Base-by-base conservation (phyloP, 768 basidiomycete species). In the Xerocomus potaroensis region DNA sequence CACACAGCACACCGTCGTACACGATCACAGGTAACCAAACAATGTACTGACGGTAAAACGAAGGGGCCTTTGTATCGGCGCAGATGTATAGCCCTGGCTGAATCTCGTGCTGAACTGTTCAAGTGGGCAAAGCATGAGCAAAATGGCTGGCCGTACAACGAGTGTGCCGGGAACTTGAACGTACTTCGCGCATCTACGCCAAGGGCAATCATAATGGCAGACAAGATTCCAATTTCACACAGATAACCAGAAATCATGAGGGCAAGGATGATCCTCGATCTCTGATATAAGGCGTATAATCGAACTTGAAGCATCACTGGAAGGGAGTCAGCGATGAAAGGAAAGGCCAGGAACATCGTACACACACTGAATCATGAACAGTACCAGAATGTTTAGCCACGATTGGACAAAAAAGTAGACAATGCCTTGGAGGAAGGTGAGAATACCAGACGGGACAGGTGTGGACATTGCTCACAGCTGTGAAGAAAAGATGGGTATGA, bases 401-500 rank as follows among this genome's bases (percentile, higher is more conserved):
- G 39, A 15, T 9, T 47, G 49, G 23, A 47, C 19, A 21, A 39
- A 34, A 36, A 55, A 47, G 39, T 47, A 47, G 3, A 14, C 21
- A 14, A 45, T n/a, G 39, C 57, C 57, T 58, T 47, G 21, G 14
- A n/a, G 26, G 30, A 32, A 14, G 30, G 19, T 48, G 22, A 44
- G 50, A 33, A 6, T 14, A 4, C 22, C 8, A 18, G 23, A 35
- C 4, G 21, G 10, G 34, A 16, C 2, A 34, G 2, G 23, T 5
- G 14, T 18, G 43, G 3, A 35, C n/a, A 8, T 18, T n/a, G 27
- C 58, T 47, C 38, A 60, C 58, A 57, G 21, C 58, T 59, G 12
- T 34, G 12, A 9, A 21, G 4, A 9, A 3, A 41, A 7, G 11
- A 31, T 44, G 14, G 21, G 39, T 21, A 39, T 7, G 11, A 14